Evolutionary conservation across 2,329 filamentous ascomycete genomes (phyloP).

Genomic region (Aureobasidium sp.): DNA sequence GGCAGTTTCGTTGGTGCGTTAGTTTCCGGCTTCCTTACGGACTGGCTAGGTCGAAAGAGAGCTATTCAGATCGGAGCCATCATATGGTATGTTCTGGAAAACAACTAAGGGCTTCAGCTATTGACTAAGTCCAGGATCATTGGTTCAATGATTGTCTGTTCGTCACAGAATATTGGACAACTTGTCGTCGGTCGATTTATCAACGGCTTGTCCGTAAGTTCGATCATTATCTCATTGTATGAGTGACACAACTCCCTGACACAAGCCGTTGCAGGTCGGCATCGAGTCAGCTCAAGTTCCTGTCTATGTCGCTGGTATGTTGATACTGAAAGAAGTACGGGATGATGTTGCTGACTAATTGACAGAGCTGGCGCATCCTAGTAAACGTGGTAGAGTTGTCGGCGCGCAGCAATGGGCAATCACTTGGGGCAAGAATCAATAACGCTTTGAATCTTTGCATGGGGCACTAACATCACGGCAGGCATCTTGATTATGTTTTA

Average conservation of each 20-base stretch:
- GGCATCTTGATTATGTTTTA: slow-evolving; percentile 61
- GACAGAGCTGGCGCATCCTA: background rate
- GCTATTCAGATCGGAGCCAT: slow-evolving; percentile 46
- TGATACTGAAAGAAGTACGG: slow-evolving; percentile 62
- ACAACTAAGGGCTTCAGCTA: background rate
- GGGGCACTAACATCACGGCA: too few species aligned
- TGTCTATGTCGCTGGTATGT: slow-evolving; percentile 57
- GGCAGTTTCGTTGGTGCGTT: slow-evolving; percentile 62
- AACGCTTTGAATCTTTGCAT: too few species aligned
- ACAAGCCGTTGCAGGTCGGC: slow-evolving; percentile 34
- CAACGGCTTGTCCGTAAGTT: slow-evolving; percentile 59
- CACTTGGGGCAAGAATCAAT: background rate
- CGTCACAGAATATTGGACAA: slow-evolving; percentile 61
- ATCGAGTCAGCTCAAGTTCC: slow-evolving; percentile 64
- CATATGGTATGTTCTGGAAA: slow-evolving; percentile 20
- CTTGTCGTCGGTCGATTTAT: slow-evolving; percentile 64
- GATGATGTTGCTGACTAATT: slow-evolving; percentile 22
- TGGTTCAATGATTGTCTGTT: slow-evolving; percentile 56
- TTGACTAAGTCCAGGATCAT: slow-evolving; percentile 40
- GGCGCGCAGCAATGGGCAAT: background rate
- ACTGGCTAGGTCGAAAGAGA: slow-evolving; percentile 48
- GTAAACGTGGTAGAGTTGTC: background rate
- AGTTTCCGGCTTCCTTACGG: slow-evolving; percentile 52
- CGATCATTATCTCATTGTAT: too few species aligned
- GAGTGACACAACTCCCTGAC: background rate